phyloP scores from a whole-genome alignment of 768 basidiomycete species.

The Lactarius sp. region DNA sequence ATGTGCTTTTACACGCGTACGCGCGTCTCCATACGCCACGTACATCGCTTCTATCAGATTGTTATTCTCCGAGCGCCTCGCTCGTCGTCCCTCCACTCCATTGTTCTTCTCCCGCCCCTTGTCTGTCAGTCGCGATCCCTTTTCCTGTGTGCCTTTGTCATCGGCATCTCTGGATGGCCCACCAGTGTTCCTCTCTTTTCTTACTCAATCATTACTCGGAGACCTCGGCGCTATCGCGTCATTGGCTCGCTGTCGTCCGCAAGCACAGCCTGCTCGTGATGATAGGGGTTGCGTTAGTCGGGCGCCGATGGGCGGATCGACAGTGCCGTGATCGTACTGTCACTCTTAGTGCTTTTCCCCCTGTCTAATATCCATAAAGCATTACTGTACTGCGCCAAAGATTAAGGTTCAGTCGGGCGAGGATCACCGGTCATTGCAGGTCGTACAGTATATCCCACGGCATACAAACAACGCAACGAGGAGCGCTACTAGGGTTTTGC shows the following conservation, averaged over 20 bases:
- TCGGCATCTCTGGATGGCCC: not conserved
- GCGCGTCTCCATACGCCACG: conserved; percentile 21
- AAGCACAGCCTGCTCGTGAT: conserved; percentile 1
- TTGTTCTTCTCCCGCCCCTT: not conserved
- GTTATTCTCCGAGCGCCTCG: conserved; percentile 21
- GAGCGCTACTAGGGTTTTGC: not conserved
- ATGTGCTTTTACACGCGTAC: conserved; percentile 19
- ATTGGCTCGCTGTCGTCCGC: not conserved
- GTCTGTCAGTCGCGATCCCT: not conserved
- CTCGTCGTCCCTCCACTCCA: conserved; percentile 11
- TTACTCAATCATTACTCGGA: not conserved
- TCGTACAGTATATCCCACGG: not conserved
- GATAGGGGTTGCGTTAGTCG: conserved; percentile 21
- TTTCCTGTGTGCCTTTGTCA: not conserved
- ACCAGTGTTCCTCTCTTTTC: not conserved
- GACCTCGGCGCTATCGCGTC: not conserved
- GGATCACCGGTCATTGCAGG: conserved; percentile 4
- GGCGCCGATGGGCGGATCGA: conserved; percentile 25
- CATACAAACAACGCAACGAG: too few relatives aligned
- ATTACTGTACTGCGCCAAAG: not conserved
- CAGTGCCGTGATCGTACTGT: conserved; percentile 17
- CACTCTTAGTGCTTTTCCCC: not conserved
- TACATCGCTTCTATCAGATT: conserved; percentile 22
- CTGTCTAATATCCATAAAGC: not conserved
- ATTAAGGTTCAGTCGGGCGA: conserved; percentile 14